Base-by-base conservation (phyloP, 2,329 filamentous ascomycete species). In the Biscogniauxia sp. region DNA sequence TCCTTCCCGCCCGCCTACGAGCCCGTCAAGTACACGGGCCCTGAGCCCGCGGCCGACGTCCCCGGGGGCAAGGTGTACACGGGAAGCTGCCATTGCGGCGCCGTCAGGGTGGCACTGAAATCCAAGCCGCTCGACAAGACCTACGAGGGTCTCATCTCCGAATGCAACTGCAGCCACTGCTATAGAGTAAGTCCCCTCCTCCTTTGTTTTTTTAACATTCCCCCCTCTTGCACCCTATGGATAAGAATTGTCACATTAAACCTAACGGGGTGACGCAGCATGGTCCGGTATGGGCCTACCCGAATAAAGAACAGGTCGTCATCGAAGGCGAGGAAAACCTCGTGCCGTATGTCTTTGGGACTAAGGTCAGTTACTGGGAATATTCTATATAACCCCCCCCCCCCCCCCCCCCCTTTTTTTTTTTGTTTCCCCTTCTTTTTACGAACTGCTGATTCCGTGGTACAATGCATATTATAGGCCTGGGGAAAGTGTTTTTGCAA, bases 131-230 rank as follows among this genome's bases (percentile, higher is more conserved):
- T 84, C 9, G 75, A 79, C 66, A 74, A 70, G 67, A 76, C 68
- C 11, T 74, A 63, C 26, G 58, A 69, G 2, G 74, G 73, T 13
- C 55, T 13, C 1, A 62, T 76, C 5, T 23, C 72, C 1, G 78
- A 82, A 55, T 84, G 82, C 72, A 80, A 82, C 69, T 84, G 82
- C 74, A 84, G 81, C 67, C 76, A 77, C 64, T 84, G 81, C 69
- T 68, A 70, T 51, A 73, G 78, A 55, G 78, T 79, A 73, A 8
- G 50, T 20, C 11, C 32, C 32, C 20, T 20, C 41, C n/a, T 13
- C 7, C 51, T 55, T 25, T 25, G 45, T 23, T 41, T 20, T 52
- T 28, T 5, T 28, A 54, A n/a, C n/a, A n/a, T n/a, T 19, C 45
- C 25, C 1, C 32, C 20, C 13, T 23, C 11, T 15, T 8, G 19